Percentiles rank a stretch among this genome's conserved stretches.
These are phyloP conservation scores for Citrus hindsii DNA, from an alignment of 345 rosid genomes.

Conservation along the genomic window DNA sequence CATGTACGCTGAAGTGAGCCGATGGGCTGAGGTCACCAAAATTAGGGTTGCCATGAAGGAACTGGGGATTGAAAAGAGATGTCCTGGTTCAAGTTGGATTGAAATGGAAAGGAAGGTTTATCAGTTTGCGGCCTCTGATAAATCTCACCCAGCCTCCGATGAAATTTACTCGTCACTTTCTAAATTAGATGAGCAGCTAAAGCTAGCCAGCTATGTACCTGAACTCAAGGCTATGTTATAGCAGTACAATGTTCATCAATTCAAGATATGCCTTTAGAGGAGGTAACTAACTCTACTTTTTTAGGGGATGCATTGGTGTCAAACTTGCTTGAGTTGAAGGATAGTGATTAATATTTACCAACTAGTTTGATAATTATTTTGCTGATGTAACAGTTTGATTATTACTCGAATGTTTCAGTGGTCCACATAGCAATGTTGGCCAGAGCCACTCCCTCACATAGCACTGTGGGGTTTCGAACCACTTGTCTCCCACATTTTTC, in stretches of 20 bases:
- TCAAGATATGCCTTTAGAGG: neutral
- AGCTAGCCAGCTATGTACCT: conserved; percentile 26
- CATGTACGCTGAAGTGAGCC: conserved; percentile 63
- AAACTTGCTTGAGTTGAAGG: too few relatives aligned
- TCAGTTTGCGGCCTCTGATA: conserved; percentile 70
- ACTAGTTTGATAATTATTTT: neutral
- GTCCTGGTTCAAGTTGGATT: conserved; percentile 76
- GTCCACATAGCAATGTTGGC: conserved; percentile 50
- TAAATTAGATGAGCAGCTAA: conserved; percentile 52
- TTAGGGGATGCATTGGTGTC: too few relatives aligned
- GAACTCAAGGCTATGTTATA: conserved; percentile 8
- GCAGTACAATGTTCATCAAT: neutral
- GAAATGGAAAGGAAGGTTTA: conserved; percentile 44
- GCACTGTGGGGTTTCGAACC: neutral
- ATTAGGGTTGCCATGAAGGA: conserved; percentile 58
- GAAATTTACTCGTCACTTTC: conserved; percentile 44
- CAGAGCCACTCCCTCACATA: too few relatives aligned
- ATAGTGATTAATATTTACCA: too few relatives aligned
- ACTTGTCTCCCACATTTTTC: conserved; percentile 4
- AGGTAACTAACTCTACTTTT: neutral
- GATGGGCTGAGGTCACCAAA: conserved; percentile 68
- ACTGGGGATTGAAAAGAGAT: conserved; percentile 45
- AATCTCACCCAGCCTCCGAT: conserved; percentile 44
- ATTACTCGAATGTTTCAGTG: conserved; percentile 8
- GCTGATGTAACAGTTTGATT: neutral